These are phyloP conservation scores for Cryptosporidium bovis DNA, from an alignment of 169 alveolate species.

Conservation along the genomic window DNA sequence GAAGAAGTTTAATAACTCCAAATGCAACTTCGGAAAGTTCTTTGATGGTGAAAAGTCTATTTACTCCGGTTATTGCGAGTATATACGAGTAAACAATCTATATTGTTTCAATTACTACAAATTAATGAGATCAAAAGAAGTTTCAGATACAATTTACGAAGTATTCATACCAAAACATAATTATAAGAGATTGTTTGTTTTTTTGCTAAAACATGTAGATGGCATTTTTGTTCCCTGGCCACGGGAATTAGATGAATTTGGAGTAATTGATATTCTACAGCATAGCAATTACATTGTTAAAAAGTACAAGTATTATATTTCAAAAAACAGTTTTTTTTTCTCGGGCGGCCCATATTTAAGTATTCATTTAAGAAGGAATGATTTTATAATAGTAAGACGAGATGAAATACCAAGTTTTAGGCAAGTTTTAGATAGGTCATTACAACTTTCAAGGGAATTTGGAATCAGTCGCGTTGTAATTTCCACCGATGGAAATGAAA, in stretches of 20 bases:
- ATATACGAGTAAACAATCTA: not conserved
- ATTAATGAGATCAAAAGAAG: conserved; percentile 19
- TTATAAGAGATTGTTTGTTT: not conserved
- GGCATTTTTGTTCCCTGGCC: conserved; percentile 71
- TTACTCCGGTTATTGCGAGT: conserved; percentile 40
- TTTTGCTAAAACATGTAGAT: conserved; percentile 48
- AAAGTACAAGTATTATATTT: conserved; percentile 20
- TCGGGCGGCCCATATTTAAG: conserved; percentile 19
- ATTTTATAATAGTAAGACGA: conserved; percentile 17
- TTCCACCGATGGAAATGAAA: conserved; percentile 39
- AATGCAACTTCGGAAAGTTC: conserved; percentile 5
- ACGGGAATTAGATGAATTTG: conserved; percentile 28
- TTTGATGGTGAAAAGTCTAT: conserved; percentile 8
- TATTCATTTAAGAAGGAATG: conserved; percentile 63
- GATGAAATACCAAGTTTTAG: conserved; percentile 68
- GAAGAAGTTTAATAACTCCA: conserved; percentile 4
- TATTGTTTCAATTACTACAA: conserved; percentile 25
- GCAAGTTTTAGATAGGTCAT: conserved; percentile 20
- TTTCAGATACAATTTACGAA: conserved; percentile 18
- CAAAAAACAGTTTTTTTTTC: conserved; percentile 7
- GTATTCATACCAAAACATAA: not conserved
- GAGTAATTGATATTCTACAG: not conserved
- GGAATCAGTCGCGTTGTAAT: conserved; percentile 9
- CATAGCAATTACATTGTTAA: conserved; percentile 16
- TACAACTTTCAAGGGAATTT: conserved; percentile 25